These are phyloP conservation scores for Ziziphus jujuba DNA, from an alignment of 306 rosid genomes.

Conservation along the genomic window DNA sequence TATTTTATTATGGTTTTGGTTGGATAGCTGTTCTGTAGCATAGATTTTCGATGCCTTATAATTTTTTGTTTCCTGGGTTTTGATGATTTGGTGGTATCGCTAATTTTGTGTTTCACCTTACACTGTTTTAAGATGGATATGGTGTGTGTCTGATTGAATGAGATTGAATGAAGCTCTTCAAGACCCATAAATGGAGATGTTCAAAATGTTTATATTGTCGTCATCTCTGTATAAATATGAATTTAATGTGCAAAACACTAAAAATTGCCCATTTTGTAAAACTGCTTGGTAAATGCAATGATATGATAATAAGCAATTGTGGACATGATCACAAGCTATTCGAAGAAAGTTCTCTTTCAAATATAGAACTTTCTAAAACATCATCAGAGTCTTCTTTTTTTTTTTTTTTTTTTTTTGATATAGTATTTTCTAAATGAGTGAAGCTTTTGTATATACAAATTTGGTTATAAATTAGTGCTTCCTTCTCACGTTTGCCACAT, in stretches of 20 bases:
- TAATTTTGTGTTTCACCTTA: too few relatives aligned
- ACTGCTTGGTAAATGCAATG: too few relatives aligned
- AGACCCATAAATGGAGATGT: background rate
- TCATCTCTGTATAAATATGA: background rate
- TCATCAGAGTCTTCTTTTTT: background rate
- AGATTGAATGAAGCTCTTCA: too few relatives aligned
- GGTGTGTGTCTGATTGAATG: too few relatives aligned
- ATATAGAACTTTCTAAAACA: too few relatives aligned
- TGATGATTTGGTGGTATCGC: too few relatives aligned
- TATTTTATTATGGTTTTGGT: too few relatives aligned
- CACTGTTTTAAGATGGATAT: too few relatives aligned
- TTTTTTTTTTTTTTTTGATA: background rate
- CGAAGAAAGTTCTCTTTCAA: conserved; percentile 34
- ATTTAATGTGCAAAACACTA: background rate
- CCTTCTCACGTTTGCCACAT: background rate
- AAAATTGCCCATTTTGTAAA: background rate
- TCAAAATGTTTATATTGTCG: background rate
- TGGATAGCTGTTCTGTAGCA: too few relatives aligned
- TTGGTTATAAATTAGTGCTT: background rate
- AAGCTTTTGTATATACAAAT: background rate
- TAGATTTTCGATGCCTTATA: background rate
- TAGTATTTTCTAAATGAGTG: background rate
- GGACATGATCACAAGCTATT: conserved; percentile 36
- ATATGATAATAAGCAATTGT: background rate
- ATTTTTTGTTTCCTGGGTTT: too few relatives aligned